Base-by-base conservation (phyloP, 768 basidiomycete genomes). In the Hydnum rufescens region DNA sequence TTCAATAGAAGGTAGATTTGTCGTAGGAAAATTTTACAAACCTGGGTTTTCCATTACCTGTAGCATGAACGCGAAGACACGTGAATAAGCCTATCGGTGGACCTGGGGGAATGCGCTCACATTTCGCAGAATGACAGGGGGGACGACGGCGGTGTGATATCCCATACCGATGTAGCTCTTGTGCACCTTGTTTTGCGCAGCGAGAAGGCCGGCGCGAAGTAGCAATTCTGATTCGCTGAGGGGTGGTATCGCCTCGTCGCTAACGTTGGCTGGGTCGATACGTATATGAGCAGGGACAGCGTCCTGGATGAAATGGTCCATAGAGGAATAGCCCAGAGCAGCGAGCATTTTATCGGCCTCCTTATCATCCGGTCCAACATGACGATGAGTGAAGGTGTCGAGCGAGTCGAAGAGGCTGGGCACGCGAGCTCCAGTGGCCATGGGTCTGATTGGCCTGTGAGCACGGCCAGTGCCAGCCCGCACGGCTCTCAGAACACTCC, bases 121-220 rank as follows among this genome's bases (percentile, higher is more conserved):
- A 57, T 93, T 95, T 57, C 92, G 81, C 59, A 93, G 71, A 65
- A 95, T 88, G 49, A 95, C 88, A 4, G 86, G 83, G n/a, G 92
- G 92, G 3, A 93, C 85, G 44, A 93, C 86, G 2, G 90, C 88
- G 58, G 80, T 80, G 62, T 92, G 86, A 66, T 95, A 99, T 5
- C 95, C 93, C 88, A 96, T 89, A 32, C 95, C 95, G 62, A 97
- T 99, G 65, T 89, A 97, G 61, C 80, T 92, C 71, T 81, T 85
- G 65, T 82, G 82, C 3, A 75, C 69, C 66, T 80, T 76, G 66
- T 99, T 97, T 63, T 75, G 71, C 16, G 62, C 67, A n/a, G 78
- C 90, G 5, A 97, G 68, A 58, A 74, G 73, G 62, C 78, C 80
- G 0, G 85, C 89, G 51, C 84, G 70, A 19, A 69, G 66, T 52